A percentile compares a stretch with the other conserved stretches of the same genome.
These are phyloP conservation scores for Kalanchoe fedtschenkoi DNA, from an alignment of 164 flowering plant species.

Conservation along the genomic window DNA sequence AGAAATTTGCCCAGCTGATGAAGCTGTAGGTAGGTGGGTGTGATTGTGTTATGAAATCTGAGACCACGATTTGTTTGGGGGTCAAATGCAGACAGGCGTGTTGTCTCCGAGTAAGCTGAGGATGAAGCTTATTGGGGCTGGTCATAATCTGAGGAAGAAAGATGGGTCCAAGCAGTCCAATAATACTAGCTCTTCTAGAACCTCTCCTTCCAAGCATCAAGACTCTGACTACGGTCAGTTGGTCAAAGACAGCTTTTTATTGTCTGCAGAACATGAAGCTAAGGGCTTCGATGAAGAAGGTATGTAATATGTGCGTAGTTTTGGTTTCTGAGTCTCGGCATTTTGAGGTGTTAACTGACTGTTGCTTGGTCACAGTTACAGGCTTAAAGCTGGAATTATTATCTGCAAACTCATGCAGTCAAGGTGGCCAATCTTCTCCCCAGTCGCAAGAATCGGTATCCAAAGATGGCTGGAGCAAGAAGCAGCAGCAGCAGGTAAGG, in stretches of 20 bases:
- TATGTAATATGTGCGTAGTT: background rate
- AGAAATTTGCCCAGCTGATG: too few relatives aligned
- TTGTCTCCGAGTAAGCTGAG: background rate
- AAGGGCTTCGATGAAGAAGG: background rate
- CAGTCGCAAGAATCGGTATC: background rate
- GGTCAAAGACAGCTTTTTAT: background rate
- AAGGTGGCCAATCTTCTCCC: background rate
- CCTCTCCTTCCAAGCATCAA: background rate
- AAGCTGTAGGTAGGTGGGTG: too few relatives aligned
- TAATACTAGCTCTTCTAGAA: background rate
- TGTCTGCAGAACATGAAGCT: background rate
- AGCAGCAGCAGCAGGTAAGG: background rate
- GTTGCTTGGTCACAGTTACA: too few relatives aligned
- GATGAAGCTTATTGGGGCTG: background rate
- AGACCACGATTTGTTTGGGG: too few relatives aligned
- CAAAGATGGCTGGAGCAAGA: background rate
- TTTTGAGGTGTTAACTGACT: too few relatives aligned
- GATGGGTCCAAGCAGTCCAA: background rate
- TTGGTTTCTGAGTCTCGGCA: too few relatives aligned
- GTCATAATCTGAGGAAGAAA: background rate
- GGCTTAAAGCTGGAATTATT: background rate
- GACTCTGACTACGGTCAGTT: background rate
- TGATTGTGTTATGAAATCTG: too few relatives aligned
- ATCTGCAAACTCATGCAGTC: background rate
- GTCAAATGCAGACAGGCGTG: background rate